Conservation (phyloP, 2,329 filamentous ascomycete genomes). For the Sarocladium strictum region DNA sequence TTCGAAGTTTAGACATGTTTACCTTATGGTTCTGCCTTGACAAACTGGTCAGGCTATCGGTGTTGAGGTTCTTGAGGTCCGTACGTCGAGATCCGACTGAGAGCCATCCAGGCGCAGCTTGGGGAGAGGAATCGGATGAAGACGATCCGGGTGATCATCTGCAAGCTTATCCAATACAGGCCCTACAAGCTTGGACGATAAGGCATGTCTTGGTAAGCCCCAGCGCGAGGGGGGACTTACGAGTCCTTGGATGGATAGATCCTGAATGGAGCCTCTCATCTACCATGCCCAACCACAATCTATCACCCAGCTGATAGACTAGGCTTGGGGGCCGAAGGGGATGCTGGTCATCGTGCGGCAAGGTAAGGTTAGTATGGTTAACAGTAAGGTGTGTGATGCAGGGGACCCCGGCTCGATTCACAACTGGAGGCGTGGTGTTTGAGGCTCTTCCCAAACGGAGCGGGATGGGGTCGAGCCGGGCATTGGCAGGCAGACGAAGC, state of each 20-base stretch:
- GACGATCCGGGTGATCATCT: constrained; percentile 3
- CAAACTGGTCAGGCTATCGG: neutral
- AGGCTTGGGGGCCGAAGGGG: constrained; percentile 2
- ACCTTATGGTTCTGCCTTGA: neutral
- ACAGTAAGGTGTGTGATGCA: neutral
- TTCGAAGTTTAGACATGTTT: neutral
- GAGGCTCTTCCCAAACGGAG: constrained; percentile 7
- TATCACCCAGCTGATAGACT: no score
- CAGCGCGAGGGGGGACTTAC: neutral
- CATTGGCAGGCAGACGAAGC: neutral
- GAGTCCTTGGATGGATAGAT: neutral
- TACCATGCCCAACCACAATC: neutral
- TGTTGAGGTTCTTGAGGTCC: neutral
- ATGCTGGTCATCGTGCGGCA: no score
- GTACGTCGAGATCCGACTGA: neutral
- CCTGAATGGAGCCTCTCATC: neutral
- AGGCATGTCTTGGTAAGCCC: neutral
- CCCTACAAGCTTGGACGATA: neutral
- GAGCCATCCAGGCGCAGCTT: neutral
- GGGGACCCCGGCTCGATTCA: neutral
- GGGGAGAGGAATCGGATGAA: neutral
- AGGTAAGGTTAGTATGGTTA: no score
- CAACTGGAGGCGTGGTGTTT: neutral
- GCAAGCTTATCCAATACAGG: neutral
- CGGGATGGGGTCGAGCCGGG: neutral